Evolutionary conservation across 441 rosid species (phyloP).

Genomic region (Aquilaria agallochum): DNA sequence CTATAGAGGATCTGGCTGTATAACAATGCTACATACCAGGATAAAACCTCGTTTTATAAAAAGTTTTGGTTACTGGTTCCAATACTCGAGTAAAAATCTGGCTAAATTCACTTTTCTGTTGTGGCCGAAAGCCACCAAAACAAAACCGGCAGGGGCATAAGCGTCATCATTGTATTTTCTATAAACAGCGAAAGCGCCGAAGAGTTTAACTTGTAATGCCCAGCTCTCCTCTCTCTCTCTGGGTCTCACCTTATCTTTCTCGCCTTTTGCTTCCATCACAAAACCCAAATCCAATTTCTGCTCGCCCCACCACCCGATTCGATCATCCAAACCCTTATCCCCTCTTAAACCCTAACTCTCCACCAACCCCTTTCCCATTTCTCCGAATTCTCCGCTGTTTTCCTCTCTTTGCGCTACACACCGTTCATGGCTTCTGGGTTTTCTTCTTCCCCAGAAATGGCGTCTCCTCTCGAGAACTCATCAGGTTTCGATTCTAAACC

Average conservation of each 20-base stretch:
- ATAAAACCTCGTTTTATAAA: too few species aligned
- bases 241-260: constrained; percentile 12
- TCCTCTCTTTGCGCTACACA: not conserved
- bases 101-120: not conserved
- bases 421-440: constrained; percentile 37
- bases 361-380: constrained; percentile 5
- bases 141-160: not conserved
- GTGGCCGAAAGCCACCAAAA: not conserved
- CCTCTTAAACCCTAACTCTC: constrained; percentile 8
- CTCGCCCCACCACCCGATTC: constrained; percentile 1
- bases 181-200: too few species aligned
- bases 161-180: too few species aligned
- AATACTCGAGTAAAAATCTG: not conserved
- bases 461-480: constrained; percentile 22
- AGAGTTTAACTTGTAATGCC: too few species aligned
- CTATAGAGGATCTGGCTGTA: not conserved
- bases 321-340: constrained; percentile 17
- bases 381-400: constrained; percentile 1
- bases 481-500: constrained; percentile 37
- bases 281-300: constrained; percentile 8
- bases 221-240: not conserved
- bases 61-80: not conserved
- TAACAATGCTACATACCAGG: too few species aligned
- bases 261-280: constrained; percentile 6
- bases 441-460: constrained; percentile 25